Conservation (phyloP, 768 basidiomycete genomes). For the Serendipita sp. region DNA sequence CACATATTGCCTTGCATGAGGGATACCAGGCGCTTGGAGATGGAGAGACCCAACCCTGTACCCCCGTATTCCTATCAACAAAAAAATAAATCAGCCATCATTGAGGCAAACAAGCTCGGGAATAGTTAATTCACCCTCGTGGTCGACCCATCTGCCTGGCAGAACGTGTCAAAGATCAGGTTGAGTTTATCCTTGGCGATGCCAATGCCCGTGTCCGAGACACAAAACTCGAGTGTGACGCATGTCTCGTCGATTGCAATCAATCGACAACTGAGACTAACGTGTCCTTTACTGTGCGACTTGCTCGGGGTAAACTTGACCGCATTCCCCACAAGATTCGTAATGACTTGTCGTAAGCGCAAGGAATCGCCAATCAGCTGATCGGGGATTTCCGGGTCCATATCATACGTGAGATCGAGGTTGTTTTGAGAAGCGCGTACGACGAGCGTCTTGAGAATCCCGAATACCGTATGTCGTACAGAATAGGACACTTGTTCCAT, state of each 20-base stretch:
- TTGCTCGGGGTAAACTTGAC: conserved; percentile 92
- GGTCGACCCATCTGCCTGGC: conserved; percentile 96
- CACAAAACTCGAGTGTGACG: conserved; percentile 91
- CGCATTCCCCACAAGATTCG: conserved; percentile 87
- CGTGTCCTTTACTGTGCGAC: conserved; percentile 66
- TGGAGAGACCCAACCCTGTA: conserved; percentile 89
- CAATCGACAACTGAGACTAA: conserved; percentile 74
- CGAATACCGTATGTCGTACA: conserved; percentile 90
- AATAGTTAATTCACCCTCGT: conserved; percentile 48
- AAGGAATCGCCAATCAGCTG: conserved; percentile 94
- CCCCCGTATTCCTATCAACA: conserved; percentile 80
- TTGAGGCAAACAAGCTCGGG: too few relatives aligned
- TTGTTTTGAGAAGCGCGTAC: conserved; percentile 96
- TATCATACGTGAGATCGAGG: conserved; percentile 88
- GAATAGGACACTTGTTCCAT: conserved; percentile 99
- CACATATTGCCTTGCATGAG: conserved; percentile 99
- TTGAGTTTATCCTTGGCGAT: conserved; percentile 98
- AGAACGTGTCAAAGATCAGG: conserved; percentile 97
- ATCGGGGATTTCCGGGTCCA: conserved; percentile 91
- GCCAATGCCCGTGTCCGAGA: conserved; percentile 95
- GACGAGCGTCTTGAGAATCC: conserved; percentile 93
- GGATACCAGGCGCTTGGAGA: conserved; percentile 90
- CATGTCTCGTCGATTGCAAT: conserved; percentile 64
- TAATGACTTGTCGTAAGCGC: conserved; percentile 87
- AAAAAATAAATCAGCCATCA: conserved; percentile 10